These are phyloP conservation scores for Pluteus cervinus DNA, from an alignment of 768 basidiomycete genomes.

Conservation along the genomic window DNA sequence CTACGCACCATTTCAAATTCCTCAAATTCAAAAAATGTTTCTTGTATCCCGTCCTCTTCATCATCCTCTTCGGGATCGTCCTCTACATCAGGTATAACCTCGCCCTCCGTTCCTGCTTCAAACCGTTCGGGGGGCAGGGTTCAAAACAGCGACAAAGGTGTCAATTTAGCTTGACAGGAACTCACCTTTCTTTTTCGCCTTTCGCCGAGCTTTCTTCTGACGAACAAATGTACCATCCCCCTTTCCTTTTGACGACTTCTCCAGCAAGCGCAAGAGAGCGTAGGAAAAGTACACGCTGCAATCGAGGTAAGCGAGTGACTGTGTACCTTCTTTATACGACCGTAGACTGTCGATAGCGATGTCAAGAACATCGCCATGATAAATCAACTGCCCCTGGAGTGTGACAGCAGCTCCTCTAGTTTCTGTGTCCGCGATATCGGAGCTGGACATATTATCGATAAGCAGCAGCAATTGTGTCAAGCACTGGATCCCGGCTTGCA, in stretches of 20 bases:
- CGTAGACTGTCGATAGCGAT: constrained; percentile 74
- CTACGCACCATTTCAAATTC: constrained; percentile 82
- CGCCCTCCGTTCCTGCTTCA: too few relatives aligned
- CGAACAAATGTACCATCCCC: constrained; percentile 74
- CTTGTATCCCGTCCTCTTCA: constrained; percentile 58
- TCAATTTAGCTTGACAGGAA: constrained; percentile 9
- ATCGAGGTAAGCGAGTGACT: constrained; percentile 77
- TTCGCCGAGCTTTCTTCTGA: constrained; percentile 53
- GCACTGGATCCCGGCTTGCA: constrained; percentile 92
- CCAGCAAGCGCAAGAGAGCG: constrained; percentile 82
- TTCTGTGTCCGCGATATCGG: constrained; percentile 49
- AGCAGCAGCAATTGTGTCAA: constrained; percentile 87
- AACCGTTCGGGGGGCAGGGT: too few relatives aligned
- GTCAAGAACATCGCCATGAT: constrained; percentile 93
- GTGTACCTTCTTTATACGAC: constrained; percentile 75
- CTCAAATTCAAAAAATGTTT: constrained; percentile 89
- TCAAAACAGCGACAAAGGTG: not conserved
- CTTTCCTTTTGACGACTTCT: constrained; percentile 75
- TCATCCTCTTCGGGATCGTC: constrained; percentile 51
- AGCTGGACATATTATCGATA: constrained; percentile 75
- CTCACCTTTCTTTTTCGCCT: constrained; percentile 40
- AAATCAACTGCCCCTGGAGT: constrained; percentile 87
- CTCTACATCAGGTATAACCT: constrained; percentile 63
- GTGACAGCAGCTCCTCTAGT: constrained; percentile 76
- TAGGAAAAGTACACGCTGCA: constrained; percentile 81